Conservation (phyloP, 139 green algal genomes). For the Micractinium conductrix region DNA sequence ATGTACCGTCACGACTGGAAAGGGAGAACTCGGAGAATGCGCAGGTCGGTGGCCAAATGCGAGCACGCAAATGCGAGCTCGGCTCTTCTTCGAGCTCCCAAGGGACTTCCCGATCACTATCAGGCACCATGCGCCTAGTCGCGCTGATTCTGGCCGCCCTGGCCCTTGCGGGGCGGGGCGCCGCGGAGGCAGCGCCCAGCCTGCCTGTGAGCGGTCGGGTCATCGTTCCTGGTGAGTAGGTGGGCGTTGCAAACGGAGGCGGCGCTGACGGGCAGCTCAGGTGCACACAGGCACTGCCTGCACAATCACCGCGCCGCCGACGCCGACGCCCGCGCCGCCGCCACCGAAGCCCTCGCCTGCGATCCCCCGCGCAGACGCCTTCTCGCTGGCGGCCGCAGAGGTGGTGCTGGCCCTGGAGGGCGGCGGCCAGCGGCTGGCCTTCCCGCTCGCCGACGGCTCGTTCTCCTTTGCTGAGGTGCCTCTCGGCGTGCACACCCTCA, state of each 20-base stretch:
- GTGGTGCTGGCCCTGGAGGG: conserved; percentile 39
- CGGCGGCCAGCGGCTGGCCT: conserved; percentile 17
- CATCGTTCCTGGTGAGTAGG: neutral
- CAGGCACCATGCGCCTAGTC: neutral
- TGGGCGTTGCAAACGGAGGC: too few species aligned
- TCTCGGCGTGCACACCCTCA: conserved; percentile 46
- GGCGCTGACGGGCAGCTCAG: too few species aligned
- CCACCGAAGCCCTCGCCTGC: too few species aligned
- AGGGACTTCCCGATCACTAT: too few species aligned
- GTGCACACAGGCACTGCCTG: too few species aligned
- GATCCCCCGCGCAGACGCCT: neutral
- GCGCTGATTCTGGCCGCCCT: neutral
- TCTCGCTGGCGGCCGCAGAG: conserved; percentile 1
- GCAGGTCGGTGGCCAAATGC: too few species aligned
- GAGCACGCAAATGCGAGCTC: too few species aligned
- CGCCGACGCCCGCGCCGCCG: too few species aligned
- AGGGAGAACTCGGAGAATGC: too few species aligned
- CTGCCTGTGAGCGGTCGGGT: conserved; percentile 10
- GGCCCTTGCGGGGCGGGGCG: neutral
- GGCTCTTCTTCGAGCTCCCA: too few species aligned
- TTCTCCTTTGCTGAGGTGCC: conserved; percentile 54
- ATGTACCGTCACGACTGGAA: too few species aligned
- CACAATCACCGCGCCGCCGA: too few species aligned
- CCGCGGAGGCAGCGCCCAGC: neutral
- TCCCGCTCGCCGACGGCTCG: conserved; percentile 36